phyloP scores from a whole-genome alignment of 805 yeast genomes.

The Dipodascus geniculatus region DNA sequence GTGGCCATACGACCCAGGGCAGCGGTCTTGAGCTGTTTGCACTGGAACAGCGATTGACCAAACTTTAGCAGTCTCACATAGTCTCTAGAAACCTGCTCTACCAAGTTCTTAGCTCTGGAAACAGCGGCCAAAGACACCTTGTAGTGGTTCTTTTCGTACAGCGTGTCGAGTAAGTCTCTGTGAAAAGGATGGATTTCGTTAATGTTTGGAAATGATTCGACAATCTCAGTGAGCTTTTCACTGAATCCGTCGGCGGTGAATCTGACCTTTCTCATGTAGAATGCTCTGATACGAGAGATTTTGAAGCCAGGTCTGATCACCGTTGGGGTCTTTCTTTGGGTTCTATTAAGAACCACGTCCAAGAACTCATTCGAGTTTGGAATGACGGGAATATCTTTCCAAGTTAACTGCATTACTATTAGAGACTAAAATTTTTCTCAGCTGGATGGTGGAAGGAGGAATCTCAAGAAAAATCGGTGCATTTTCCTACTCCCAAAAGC shows the following conservation, averaged over 20 bases:
- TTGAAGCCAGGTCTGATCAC: slow-evolving; percentile 94
- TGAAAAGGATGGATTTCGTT: slow-evolving; percentile 98
- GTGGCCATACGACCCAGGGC: slow-evolving; percentile 99
- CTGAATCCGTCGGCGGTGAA: slow-evolving; percentile 93
- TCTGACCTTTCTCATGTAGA: slow-evolving; percentile 96
- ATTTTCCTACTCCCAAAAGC: too few species aligned
- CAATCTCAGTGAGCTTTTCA: slow-evolving; percentile 80
- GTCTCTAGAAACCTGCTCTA: slow-evolving; percentile 94
- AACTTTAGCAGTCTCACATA: slow-evolving; percentile 87
- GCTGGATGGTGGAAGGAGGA: too few species aligned
- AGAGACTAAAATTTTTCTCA: too few species aligned
- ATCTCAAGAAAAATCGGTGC: neutral
- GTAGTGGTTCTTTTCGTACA: slow-evolving; percentile 96
- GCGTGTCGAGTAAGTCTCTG: slow-evolving; percentile 93
- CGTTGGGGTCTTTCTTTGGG: slow-evolving; percentile 99
- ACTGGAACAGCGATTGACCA: slow-evolving; percentile 96
- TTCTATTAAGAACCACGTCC: slow-evolving; percentile 93
- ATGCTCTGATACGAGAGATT: slow-evolving; percentile 91
- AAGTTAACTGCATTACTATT: slow-evolving; percentile 76
- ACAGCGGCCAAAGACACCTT: slow-evolving; percentile 93
- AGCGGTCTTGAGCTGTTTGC: slow-evolving; percentile 97
- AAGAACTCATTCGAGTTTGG: slow-evolving; percentile 85
- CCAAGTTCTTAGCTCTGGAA: slow-evolving; percentile 83
- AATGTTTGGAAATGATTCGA: slow-evolving; percentile 87
- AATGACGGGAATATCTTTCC: slow-evolving; percentile 97